Evolutionary conservation across 2,329 filamentous ascomycete species (phyloP).

Genomic region (Aspergillus aculeatus): DNA sequence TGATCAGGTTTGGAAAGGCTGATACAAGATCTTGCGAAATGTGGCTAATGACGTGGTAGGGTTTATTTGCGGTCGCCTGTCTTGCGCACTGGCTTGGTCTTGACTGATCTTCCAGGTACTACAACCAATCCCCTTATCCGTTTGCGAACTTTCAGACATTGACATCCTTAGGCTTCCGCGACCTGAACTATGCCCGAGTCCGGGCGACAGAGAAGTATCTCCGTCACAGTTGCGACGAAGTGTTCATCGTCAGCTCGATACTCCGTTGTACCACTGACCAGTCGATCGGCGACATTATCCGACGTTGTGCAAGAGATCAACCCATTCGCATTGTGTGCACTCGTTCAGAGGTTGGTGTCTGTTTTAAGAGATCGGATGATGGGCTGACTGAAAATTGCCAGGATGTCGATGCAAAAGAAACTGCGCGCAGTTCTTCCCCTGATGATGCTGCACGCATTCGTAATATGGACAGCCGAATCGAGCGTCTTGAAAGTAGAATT

Average conservation of each 20-base stretch:
- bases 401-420: constrained; percentile 16
- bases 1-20: constrained; percentile 18
- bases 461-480: neutral
- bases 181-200: constrained; percentile 22
- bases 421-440: neutral
- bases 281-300: constrained; percentile 17
- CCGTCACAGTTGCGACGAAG: constrained; percentile 20
- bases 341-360: constrained; percentile 15
- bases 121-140: too few relatives aligned
- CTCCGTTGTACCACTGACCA: constrained; percentile 19
- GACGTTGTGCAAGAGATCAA: constrained; percentile 5
- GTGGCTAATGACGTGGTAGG: constrained; percentile 10
- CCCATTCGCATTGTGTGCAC: constrained; percentile 22
- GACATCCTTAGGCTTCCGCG: constrained; percentile 18
- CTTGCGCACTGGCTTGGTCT: constrained; percentile 19
- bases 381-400: neutral
- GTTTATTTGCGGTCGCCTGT: constrained; percentile 22
- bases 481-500: neutral
- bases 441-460: neutral
- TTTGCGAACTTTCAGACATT: neutral
- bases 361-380: neutral
- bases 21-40: neutral
- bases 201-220: constrained; percentile 24
- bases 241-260: constrained; percentile 22
- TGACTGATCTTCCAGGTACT: constrained; percentile 25